Evolutionary conservation across 768 basidiomycete genomes (phyloP).

Genomic region (Hemileccinum impolitum): DNA sequence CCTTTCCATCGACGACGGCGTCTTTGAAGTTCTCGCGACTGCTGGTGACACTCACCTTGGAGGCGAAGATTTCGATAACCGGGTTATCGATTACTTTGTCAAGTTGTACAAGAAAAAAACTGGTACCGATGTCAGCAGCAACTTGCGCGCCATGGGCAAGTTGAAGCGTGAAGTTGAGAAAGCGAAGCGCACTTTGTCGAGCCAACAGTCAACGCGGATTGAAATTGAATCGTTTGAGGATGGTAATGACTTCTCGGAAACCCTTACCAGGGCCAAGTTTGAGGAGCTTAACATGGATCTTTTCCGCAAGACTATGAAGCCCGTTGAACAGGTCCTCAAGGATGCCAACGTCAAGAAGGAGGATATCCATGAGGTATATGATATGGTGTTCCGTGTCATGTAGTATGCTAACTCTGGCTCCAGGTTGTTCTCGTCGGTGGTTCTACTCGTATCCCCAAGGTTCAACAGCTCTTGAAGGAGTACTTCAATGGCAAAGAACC

Average conservation of each 20-base stretch:
- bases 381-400: background rate
- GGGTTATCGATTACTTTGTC: conserved; percentile 85
- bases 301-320: conserved; percentile 99
- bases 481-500: conserved; percentile 97
- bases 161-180: conserved; percentile 93
- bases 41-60: conserved; percentile 94
- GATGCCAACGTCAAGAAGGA: conserved; percentile 99
- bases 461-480: conserved; percentile 97
- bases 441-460: conserved; percentile 99
- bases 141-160: conserved; percentile 84
- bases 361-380: conserved; percentile 78
- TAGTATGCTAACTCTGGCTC: background rate
- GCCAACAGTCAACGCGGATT: conserved; percentile 84
- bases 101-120: conserved; percentile 92
- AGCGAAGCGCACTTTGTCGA: conserved; percentile 89
- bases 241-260: conserved; percentile 97
- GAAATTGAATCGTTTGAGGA: conserved; percentile 96
- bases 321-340: conserved; percentile 98
- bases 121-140: conserved; percentile 75
- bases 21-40: conserved; percentile 86
- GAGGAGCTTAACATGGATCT: conserved; percentile 99
- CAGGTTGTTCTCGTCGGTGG: conserved; percentile 91
- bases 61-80: conserved; percentile 96
- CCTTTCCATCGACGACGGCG: conserved; percentile 90
- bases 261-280: conserved; percentile 96